These are phyloP conservation scores for Euclidium syriacum DNA, from an alignment of 345 rosid species.

Conservation along the genomic window DNA sequence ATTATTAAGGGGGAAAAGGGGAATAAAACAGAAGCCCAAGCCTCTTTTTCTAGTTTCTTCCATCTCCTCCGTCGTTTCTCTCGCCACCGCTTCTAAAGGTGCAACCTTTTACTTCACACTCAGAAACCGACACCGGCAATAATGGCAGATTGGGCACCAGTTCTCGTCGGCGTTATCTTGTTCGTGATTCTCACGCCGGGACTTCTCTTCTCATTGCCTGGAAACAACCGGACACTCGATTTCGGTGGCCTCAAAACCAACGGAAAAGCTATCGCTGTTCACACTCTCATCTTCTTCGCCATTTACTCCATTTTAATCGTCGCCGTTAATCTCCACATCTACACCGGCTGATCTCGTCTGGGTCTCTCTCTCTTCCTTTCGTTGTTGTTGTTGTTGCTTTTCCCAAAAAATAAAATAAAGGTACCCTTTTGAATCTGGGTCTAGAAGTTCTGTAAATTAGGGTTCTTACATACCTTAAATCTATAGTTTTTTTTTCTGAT, in stretches of 20 bases:
- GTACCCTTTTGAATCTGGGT: background rate
- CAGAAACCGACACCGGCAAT: background rate
- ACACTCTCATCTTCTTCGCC: constrained; percentile 80
- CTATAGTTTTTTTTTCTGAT: background rate
- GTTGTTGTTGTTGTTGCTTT: background rate
- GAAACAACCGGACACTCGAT: constrained; percentile 52
- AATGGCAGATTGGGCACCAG: constrained; percentile 98
- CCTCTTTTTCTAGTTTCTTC: constrained; percentile 8
- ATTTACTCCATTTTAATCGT: constrained; percentile 62
- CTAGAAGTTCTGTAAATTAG: constrained; percentile 8
- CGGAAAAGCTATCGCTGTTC: constrained; percentile 79
- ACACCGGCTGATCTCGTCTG: constrained; percentile 39
- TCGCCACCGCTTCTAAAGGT: constrained; percentile 10
- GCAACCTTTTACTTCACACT: background rate
- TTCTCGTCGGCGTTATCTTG: constrained; percentile 67
- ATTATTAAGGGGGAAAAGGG: too few relatives aligned
- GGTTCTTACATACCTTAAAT: constrained; percentile 3
- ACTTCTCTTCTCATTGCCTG: constrained; percentile 75
- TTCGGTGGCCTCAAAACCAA: constrained; percentile 84
- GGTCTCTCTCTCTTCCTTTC: background rate
- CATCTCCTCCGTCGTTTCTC: background rate
- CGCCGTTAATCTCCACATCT: constrained; percentile 78
- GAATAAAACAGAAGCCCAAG: too few relatives aligned
- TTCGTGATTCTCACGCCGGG: constrained; percentile 87
- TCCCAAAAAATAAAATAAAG: background rate